Base-by-base conservation (phyloP, 2,329 filamentous ascomycete genomes). In the Achaetomium macrosporum region DNA sequence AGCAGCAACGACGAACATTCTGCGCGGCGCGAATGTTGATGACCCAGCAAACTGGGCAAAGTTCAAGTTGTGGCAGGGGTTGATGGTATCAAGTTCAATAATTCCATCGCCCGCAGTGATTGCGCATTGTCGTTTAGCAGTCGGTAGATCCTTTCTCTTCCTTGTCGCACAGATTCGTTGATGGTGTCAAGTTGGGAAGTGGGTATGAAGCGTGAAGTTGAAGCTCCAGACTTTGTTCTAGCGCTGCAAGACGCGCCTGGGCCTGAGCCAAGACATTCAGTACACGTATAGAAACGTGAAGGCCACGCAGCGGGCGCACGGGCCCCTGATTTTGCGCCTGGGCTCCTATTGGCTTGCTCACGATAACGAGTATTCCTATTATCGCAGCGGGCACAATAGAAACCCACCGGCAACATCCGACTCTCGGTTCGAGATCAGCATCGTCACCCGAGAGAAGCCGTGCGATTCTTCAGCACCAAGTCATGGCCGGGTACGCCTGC, bases 401-500 rank as follows among this genome's bases (percentile, higher is more conserved):
- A 25, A 4, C 42, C 42, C 55, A 53, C 42, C 48, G 53, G 51
- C 35, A 51, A 53, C 41, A 51, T 54, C 53, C 48, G 47, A 55
- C 20, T 29, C 29, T 13, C 29, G 29, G 15, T n/a, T 37, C 17
- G 29, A 50, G 40, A 39, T 40, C 45, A 42, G 1, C 40, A 40
- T 3, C 30, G 20, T 12, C 20, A 19, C 17, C 42, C 12, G 19
- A 49, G 17, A 42, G 15, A 20, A 19, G 31, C 25, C 39, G 29
- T 35, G 48, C 6, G 8, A 20, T 33, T 19, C 46, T 17, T 11
- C 39, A 30, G 13, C 35, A 47, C 33, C 6, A 12, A 51, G 44
- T 36, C 50, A 62, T 62, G 60, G 55, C 54, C 16, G 59, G 57
- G 61, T 63, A 53, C 42, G 59, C 15, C 35, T 37, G 4, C 5